Evolutionary conservation across 2,329 filamentous ascomycete species (phyloP).

Genomic region (Fusarium falciforme): DNA sequence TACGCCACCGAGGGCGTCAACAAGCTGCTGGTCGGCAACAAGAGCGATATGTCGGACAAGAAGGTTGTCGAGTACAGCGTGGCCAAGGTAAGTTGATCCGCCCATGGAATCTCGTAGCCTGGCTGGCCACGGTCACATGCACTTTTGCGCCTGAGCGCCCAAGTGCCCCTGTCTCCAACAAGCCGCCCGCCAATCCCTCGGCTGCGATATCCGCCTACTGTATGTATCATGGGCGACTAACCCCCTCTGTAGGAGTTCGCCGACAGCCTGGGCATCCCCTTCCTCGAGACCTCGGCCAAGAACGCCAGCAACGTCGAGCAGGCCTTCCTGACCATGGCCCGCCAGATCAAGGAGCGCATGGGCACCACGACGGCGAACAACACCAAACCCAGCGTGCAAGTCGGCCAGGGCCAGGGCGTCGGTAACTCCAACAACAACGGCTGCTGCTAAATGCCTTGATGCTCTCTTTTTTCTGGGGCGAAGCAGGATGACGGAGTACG

Average conservation of each 20-base stretch:
- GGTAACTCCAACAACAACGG: constrained; percentile 85
- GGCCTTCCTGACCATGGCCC: constrained; percentile 99
- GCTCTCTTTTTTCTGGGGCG: constrained; percentile 37
- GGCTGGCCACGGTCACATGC: constrained; percentile 34
- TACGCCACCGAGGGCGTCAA: constrained; percentile 99
- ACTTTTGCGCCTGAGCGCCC: constrained; percentile 22
- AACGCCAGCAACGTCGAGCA: constrained; percentile 99
- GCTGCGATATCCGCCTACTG: background rate
- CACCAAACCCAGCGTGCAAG: constrained; percentile 98
- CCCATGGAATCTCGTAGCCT: constrained; percentile 4
- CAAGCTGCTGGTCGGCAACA: constrained; percentile 99
- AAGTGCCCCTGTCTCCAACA: constrained; percentile 15
- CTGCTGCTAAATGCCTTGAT: constrained; percentile 78
- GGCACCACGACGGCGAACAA: constrained; percentile 94
- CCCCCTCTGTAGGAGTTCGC: constrained; percentile 82
- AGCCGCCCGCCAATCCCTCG: constrained; percentile 6
- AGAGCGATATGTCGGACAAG: constrained; percentile 99
- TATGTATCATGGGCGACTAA: constrained; percentile 30
- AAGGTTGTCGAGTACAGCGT: constrained; percentile 99
- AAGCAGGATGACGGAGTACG: constrained; percentile 45
- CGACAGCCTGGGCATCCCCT: constrained; percentile 97
- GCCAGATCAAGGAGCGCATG: constrained; percentile 99
- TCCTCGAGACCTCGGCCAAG: constrained; percentile 99
- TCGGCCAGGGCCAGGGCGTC: constrained; percentile 93
- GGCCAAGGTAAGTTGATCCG: constrained; percentile 80